Evolutionary conservation across 2,329 filamentous ascomycete genomes (phyloP).

Genomic region (Curvularia spicifera): DNA sequence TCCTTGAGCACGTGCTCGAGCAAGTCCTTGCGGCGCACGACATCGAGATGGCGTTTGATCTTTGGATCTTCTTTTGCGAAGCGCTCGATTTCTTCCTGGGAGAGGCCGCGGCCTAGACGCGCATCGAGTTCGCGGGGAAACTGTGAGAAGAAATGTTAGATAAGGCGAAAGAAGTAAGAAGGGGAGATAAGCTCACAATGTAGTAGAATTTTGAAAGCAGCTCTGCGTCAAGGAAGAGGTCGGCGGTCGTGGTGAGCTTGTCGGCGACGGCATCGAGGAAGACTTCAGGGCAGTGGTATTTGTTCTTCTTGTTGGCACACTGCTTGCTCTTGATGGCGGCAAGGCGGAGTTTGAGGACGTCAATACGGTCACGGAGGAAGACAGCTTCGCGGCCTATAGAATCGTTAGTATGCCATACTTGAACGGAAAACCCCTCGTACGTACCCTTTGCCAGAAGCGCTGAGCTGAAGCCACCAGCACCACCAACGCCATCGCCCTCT

Average conservation of each 20-base stretch:
- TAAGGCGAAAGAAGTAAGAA: too few relatives aligned
- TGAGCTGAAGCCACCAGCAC: conserved; percentile 92
- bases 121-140: conserved; percentile 92
- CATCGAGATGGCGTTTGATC: conserved; percentile 85
- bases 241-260: conserved; percentile 91
- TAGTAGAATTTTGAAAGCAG: conserved; percentile 97
- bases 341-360: conserved; percentile 89
- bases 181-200: conserved; percentile 56
- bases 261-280: conserved; percentile 97
- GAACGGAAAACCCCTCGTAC: not conserved
- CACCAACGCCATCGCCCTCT: conserved; percentile 81
- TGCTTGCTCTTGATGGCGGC: conserved; percentile 88
- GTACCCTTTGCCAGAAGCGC: conserved; percentile 82
- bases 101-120: conserved; percentile 80
- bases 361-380: conserved; percentile 89
- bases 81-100: conserved; percentile 79
- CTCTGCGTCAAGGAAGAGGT: conserved; percentile 97
- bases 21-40: conserved; percentile 89
- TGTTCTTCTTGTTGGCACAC: conserved; percentile 82
- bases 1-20: conserved; percentile 92
- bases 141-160: conserved; percentile 28
- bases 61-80: conserved; percentile 95
- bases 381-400: conserved; percentile 81
- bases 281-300: conserved; percentile 95
- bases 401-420: conserved; percentile 15